Evolutionary conservation across 2,329 filamentous ascomycete species (phyloP).

Genomic region (Cladophialophora carrionii): DNA sequence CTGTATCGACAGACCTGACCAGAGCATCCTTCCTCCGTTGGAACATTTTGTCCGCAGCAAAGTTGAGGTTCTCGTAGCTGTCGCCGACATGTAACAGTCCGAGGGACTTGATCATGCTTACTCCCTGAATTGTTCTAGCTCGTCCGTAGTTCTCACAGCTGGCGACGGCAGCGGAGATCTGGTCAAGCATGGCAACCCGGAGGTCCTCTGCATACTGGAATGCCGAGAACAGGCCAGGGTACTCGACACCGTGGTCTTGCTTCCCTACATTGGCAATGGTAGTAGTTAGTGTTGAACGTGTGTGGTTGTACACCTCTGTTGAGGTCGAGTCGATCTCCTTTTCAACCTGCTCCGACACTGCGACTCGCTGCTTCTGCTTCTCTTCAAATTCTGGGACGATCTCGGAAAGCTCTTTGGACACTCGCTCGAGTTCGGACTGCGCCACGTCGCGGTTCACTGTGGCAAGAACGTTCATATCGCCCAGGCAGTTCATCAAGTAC

Average conservation of each 20-base stretch:
- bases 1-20: constrained; percentile 81
- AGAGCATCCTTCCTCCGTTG: constrained; percentile 77
- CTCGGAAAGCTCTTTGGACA: constrained; percentile 76
- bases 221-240: constrained; percentile 80
- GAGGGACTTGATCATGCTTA: constrained; percentile 84
- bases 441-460: constrained; percentile 86
- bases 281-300: constrained; percentile 71
- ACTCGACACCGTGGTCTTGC: constrained; percentile 76
- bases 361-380: constrained; percentile 75
- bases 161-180: constrained; percentile 77
- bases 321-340: constrained; percentile 81
- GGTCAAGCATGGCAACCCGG: constrained; percentile 86
- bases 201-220: constrained; percentile 94
- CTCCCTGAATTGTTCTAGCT: constrained; percentile 73
- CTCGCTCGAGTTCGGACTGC: constrained; percentile 78
- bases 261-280: constrained; percentile 78
- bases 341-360: constrained; percentile 81
- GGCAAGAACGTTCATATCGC: constrained; percentile 81
- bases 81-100: constrained; percentile 86
- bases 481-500: constrained; percentile 89
- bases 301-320: constrained; percentile 82
- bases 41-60: constrained; percentile 95
- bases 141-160: constrained; percentile 86
- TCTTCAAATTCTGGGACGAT: constrained; percentile 85
- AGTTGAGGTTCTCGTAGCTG: constrained; percentile 81